Conservation (phyloP, 805 yeast genomes). For the Candida montana region DNA sequence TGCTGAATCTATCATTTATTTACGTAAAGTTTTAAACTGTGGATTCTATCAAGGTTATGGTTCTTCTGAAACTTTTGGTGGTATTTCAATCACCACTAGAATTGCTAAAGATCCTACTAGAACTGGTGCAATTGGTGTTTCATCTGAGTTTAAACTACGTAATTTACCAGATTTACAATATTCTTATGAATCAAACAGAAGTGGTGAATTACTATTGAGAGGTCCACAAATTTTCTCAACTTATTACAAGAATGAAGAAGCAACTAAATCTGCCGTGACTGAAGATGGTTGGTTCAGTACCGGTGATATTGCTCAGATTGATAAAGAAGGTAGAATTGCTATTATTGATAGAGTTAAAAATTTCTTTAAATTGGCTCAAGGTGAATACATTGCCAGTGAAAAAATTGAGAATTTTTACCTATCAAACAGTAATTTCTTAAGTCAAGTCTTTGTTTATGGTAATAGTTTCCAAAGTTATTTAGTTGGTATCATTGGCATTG, state of each 20-base stretch:
- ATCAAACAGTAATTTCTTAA: conserved; percentile 31
- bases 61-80: conserved; percentile 68
- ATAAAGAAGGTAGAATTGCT: conserved; percentile 45
- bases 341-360: conserved; percentile 75
- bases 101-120: conserved; percentile 45
- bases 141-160: conserved; percentile 52
- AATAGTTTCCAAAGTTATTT: conserved; percentile 47
- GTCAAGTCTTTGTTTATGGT: conserved; percentile 53
- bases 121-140: conserved; percentile 54
- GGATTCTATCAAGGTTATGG: conserved; percentile 72
- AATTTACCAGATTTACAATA: conserved; percentile 64
- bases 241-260: conserved; percentile 53
- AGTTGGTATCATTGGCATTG: conserved; percentile 61
- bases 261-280: conserved; percentile 47
- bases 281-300: conserved; percentile 61
- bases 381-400: conserved; percentile 72
- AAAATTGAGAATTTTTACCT: conserved; percentile 62
- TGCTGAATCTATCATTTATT: conserved; percentile 51
- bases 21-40: conserved; percentile 55
- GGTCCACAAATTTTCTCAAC: conserved; percentile 58
- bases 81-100: conserved; percentile 40
- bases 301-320: conserved; percentile 59
- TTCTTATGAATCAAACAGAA: conserved; percentile 34
- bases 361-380: conserved; percentile 64
- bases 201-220: conserved; percentile 59